A percentile compares a stretch with the other conserved stretches of the same genome.
Evolutionary conservation across 768 basidiomycete species (phyloP).

Genomic region (Amanita rubescens): DNA sequence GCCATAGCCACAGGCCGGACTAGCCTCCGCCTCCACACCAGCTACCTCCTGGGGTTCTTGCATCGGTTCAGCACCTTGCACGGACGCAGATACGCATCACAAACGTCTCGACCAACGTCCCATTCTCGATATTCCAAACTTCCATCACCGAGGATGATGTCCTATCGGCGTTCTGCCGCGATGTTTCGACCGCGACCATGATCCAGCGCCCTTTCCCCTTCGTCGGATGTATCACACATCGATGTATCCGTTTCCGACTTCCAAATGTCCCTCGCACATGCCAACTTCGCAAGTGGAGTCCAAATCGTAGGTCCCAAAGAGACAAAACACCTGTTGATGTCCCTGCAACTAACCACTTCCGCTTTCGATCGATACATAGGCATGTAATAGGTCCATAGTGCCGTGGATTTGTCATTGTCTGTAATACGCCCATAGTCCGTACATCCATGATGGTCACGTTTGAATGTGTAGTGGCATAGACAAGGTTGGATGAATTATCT

Average conservation of each 20-base stretch:
- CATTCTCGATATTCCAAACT: slow-evolving; percentile 90
- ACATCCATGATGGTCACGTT: slow-evolving; percentile 72
- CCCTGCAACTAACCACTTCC: slow-evolving; percentile 84
- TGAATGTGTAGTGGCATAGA: slow-evolving; percentile 82
- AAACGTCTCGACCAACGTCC: slow-evolving; percentile 73
- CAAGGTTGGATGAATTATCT: slow-evolving; percentile 73
- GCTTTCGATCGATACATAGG: slow-evolving; percentile 77
- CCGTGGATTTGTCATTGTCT: slow-evolving; percentile 76
- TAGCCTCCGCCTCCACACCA: slow-evolving; percentile 50
- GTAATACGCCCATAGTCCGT: slow-evolving; percentile 71
- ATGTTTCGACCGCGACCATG: slow-evolving; percentile 69
- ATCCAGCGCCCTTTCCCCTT: slow-evolving; percentile 89
- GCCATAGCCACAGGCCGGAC: slow-evolving; percentile 72
- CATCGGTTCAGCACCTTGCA: slow-evolving; percentile 37
- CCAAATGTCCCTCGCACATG: slow-evolving; percentile 52
- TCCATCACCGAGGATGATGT: slow-evolving; percentile 56
- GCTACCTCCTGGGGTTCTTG: slow-evolving; percentile 46
- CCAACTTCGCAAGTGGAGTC: slow-evolving; percentile 85
- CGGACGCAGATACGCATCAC: slow-evolving; percentile 39
- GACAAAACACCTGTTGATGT: slow-evolving; percentile 80
- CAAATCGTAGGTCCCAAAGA: slow-evolving; percentile 95
- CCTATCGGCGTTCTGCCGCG: slow-evolving; percentile 32
- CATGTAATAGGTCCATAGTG: slow-evolving; percentile 84
- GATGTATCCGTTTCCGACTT: slow-evolving; percentile 55
- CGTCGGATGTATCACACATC: slow-evolving; percentile 76